Evolutionary conservation across 2,329 filamentous ascomycete genomes (phyloP), one percentile per base, ranked within the genome.

Genomic region (Fusarium sp.): DNA sequence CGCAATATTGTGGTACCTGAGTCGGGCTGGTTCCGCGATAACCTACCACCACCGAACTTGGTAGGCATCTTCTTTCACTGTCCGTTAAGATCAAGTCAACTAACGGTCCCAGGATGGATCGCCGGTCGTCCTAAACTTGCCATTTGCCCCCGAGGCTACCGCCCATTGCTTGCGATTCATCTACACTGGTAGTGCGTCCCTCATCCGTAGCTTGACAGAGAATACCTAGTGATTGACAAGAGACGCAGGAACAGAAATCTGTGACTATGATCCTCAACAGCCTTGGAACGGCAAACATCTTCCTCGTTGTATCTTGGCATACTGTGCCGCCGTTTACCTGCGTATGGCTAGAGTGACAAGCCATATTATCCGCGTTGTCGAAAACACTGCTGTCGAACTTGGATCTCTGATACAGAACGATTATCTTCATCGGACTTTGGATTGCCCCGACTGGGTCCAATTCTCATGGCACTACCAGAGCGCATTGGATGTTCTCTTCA

Each of bases 11-110:
- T 78, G 24, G 58, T 63, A 36, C 58, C 69, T 4, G 67, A 75
- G 24, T 77, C 77, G 6, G 69, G 61, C 6, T 77, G 72, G 71
- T 73, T 78, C 44, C 69, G 71, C 6, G 67, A 73, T n/a, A 64
- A 70, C 19, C 66, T 78, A 7, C 73, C 74, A 31, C 68, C 71
- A 4, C 61, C 70, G 28, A 68, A 67, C 28, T 39, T 58, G 39
- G 74, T 77, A 64, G 60, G 68, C 24, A 10, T 26, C 29, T 5
- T 7, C 25, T 24, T 12, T 22, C 6, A n/a, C 25, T 10, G 3
- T 3, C n/a, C 22, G 7, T 10, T 24, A 25, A 5, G n/a, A 11
- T 38, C 28, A 26, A 25, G 12, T 11, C 24, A 43, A 31, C 48
- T 70, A 13, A 68, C 12, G 25, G 36, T 29, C 15, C 4, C 10